Percentiles rank a stretch among this genome's conserved stretches.
Evolutionary conservation across 139 green algal species (phyloP).

Genomic region (Chlorella vulgaris): DNA sequence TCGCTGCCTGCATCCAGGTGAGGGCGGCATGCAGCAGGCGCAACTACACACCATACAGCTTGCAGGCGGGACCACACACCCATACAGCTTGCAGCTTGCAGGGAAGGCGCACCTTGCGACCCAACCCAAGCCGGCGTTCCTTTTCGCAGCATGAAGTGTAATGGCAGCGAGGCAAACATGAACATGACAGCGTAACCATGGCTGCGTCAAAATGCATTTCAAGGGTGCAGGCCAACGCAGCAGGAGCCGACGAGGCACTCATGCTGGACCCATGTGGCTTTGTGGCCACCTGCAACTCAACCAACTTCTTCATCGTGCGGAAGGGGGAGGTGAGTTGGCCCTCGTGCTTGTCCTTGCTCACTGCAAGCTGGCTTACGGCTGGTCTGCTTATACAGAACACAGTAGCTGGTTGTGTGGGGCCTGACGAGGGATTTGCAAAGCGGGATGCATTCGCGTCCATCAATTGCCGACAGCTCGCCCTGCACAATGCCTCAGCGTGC

Average conservation of each 20-base stretch:
- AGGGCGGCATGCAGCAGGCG: not conserved
- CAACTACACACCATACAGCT: too few species aligned
- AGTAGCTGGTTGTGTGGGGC: not conserved
- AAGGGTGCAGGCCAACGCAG: slow-evolving; percentile 66
- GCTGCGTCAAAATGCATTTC: too few species aligned
- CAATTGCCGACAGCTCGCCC: too few species aligned
- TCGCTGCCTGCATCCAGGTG: slow-evolving; percentile 78
- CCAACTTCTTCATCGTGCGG: slow-evolving; percentile 84
- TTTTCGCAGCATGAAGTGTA: too few species aligned
- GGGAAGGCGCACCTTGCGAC: too few species aligned
- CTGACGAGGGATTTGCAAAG: not conserved
- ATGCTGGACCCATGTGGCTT: slow-evolving; percentile 87
- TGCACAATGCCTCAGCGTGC: too few species aligned
- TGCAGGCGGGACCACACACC: not conserved
- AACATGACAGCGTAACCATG: too few species aligned
- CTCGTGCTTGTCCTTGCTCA: not conserved
- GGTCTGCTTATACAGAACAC: too few species aligned
- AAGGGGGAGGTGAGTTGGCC: slow-evolving; percentile 51
- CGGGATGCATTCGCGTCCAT: too few species aligned
- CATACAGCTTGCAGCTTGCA: not conserved
- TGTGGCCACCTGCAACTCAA: slow-evolving; percentile 85
- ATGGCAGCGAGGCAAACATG: too few species aligned
- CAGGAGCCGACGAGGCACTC: slow-evolving; percentile 70
- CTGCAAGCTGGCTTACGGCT: too few species aligned
- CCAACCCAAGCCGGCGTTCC: too few species aligned